phyloP scores from a whole-genome alignment of 345 rosid genomes.

The Turnera subulata region DNA sequence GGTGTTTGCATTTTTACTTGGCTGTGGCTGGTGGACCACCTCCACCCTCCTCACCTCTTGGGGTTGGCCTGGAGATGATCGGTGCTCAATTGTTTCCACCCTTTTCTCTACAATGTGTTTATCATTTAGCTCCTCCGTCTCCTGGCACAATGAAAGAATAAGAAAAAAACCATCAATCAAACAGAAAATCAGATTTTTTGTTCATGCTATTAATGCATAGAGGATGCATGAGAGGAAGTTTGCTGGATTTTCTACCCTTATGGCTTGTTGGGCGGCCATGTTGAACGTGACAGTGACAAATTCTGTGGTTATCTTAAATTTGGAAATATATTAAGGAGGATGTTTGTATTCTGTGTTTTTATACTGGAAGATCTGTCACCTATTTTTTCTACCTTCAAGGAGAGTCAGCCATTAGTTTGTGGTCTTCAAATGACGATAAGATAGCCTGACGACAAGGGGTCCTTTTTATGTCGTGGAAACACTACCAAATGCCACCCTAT shows the following conservation, averaged over 20 bases:
- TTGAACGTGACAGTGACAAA: slow-evolving; percentile 4
- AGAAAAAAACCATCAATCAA: background rate
- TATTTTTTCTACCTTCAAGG: background rate
- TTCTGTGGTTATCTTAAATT: background rate
- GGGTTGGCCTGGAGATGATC: slow-evolving; percentile 49
- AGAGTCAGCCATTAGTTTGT: slow-evolving; percentile 6
- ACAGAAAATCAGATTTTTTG: background rate
- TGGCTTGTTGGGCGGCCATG: slow-evolving; percentile 27
- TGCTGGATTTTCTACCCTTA: slow-evolving; percentile 18
- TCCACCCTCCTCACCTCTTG: slow-evolving; percentile 43
- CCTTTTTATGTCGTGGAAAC: slow-evolving; percentile 9
- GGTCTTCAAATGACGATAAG: slow-evolving; percentile 16
- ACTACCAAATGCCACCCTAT: slow-evolving; percentile 20
- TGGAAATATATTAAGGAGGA: background rate
- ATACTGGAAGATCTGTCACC: background rate
- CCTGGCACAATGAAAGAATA: slow-evolving; percentile 17
- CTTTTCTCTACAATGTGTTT: slow-evolving; percentile 33
- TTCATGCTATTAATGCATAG: background rate
- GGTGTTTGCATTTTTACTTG: slow-evolving; percentile 24
- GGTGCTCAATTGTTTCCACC: slow-evolving; percentile 40
- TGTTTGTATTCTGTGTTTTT: background rate
- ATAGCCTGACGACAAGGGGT: slow-evolving; percentile 20
- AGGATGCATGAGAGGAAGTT: background rate
- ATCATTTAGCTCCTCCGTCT: slow-evolving; percentile 16
- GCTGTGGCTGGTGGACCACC: slow-evolving; percentile 41